Evolutionary conservation across 192 early-diverging fungal genomes (phyloP).

Genomic region (Linnemannia elongata): DNA sequence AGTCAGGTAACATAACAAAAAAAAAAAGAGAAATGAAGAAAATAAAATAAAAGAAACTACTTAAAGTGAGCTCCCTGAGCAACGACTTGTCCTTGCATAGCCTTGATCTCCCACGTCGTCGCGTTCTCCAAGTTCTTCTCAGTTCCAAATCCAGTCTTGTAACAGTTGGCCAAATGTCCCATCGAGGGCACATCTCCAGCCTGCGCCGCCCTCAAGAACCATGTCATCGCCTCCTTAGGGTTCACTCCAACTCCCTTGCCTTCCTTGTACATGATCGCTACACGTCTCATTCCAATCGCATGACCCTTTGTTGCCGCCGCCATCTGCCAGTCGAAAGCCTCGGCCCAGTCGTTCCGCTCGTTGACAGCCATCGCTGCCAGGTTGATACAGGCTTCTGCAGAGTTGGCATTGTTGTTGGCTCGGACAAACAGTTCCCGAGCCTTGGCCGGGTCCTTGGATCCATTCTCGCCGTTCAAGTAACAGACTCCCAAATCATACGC

Average conservation of each 20-base stretch:
- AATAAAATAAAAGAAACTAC: neutral
- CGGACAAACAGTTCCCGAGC: slow-evolving; percentile 63
- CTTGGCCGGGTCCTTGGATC: slow-evolving; percentile 63
- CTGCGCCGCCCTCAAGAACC: slow-evolving; percentile 74
- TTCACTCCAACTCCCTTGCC: slow-evolving; percentile 66
- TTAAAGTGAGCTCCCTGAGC: slow-evolving; percentile 50
- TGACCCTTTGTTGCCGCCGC: slow-evolving; percentile 64
- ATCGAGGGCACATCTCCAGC: slow-evolving; percentile 81
- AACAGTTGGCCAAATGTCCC: slow-evolving; percentile 83
- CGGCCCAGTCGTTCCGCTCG: slow-evolving; percentile 56
- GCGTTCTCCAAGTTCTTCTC: slow-evolving; percentile 66
- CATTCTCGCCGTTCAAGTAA: slow-evolving; percentile 84
- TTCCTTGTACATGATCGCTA: slow-evolving; percentile 71
- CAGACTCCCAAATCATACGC: slow-evolving; percentile 81
- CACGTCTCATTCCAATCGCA: slow-evolving; percentile 68
- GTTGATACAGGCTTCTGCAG: slow-evolving; percentile 68
- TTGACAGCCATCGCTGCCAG: slow-evolving; percentile 68
- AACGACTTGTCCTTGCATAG: slow-evolving; percentile 59
- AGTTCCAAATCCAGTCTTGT: slow-evolving; percentile 86
- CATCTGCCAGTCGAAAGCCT: slow-evolving; percentile 70
- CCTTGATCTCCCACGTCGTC: slow-evolving; percentile 71
- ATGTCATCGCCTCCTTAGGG: slow-evolving; percentile 62
- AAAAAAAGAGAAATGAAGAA: neutral
- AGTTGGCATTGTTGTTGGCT: slow-evolving; percentile 65
- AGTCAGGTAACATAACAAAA: neutral